Evolutionary conservation across 1,284 basidiomycete genomes (phyloP).

Genomic region (Melampsora allii-populina): DNA sequence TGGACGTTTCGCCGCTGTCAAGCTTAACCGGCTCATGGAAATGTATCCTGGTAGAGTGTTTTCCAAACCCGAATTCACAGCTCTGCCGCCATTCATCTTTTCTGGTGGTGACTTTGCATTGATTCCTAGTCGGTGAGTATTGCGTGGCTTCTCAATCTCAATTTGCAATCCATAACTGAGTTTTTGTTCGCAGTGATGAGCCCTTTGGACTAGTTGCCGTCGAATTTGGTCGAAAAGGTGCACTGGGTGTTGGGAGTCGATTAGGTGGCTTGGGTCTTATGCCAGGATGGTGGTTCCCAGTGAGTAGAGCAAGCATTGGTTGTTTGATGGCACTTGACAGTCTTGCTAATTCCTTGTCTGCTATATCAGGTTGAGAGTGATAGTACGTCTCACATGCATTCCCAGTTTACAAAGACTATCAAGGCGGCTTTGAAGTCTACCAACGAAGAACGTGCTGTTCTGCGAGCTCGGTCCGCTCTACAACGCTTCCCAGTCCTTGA

Average conservation of each 20-base stretch:
- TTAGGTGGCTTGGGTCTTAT: conserved; percentile 89
- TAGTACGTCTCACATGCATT: conserved; percentile 85
- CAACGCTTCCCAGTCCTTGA: conserved; percentile 94
- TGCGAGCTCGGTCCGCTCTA: conserved; percentile 83
- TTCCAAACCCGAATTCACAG: conserved; percentile 90
- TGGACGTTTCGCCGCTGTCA: conserved; percentile 88
- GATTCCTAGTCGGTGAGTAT: conserved; percentile 60
- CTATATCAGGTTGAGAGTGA: conserved; percentile 74
- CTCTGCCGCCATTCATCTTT: conserved; percentile 85
- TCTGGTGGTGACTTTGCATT: conserved; percentile 89
- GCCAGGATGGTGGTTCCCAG: conserved; percentile 72
- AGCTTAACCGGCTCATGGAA: conserved; percentile 84
- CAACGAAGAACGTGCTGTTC: conserved; percentile 80
- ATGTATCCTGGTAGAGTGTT: conserved; percentile 86
- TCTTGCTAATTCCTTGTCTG: not conserved
- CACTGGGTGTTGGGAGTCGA: conserved; percentile 85
- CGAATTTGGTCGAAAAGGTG: conserved; percentile 91
- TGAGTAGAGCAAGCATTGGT: conserved; percentile 55
- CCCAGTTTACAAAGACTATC: conserved; percentile 88
- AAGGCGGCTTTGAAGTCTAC: conserved; percentile 86
- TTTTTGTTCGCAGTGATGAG: conserved; percentile 67
- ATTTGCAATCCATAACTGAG: not conserved
- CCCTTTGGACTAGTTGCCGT: conserved; percentile 91
- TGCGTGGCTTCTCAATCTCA: not conserved
- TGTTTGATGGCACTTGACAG: no score